Evolutionary conservation across 2,329 filamentous ascomycete genomes (phyloP).

Genomic region (Phaeosphaeria sp.): DNA sequence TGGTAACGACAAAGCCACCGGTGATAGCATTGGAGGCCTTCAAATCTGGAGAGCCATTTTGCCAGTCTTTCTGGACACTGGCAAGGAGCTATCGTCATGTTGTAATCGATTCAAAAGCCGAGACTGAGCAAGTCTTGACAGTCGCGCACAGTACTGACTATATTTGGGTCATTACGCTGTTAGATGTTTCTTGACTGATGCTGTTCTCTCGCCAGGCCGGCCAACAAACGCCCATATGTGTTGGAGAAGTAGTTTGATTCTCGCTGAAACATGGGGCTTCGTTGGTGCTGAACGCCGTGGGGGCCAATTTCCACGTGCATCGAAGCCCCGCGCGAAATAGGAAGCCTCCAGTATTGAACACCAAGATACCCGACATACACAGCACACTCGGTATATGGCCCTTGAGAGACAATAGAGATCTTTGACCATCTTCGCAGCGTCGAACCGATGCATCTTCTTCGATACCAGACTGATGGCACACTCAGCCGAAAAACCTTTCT

Average conservation of each 20-base stretch:
- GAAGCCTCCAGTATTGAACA: not conserved
- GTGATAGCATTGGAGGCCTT: not conserved
- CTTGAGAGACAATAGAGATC: not conserved
- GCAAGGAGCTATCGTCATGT: not conserved
- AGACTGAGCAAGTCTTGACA: not conserved
- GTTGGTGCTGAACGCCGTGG: not conserved
- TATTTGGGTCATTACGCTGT: not conserved
- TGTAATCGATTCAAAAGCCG: not conserved
- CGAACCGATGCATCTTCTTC: slow-evolving; percentile 16
- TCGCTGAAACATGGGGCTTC: not conserved
- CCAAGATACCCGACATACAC: not conserved
- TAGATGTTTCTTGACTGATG: not conserved
- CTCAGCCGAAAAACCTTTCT: slow-evolving; percentile 7
- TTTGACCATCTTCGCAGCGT: not conserved
- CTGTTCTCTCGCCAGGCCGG: not conserved
- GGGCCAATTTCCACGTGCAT: not conserved
- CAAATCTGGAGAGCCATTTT: not conserved
- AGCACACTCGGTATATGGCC: not conserved
- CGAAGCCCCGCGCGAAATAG: not conserved
- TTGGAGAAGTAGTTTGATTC: not conserved
- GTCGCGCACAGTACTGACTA: not conserved
- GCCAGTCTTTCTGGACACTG: not conserved
- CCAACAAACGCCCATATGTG: not conserved
- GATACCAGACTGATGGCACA: slow-evolving; percentile 7
- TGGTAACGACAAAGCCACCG: not conserved